Base-by-base conservation (phyloP, 306 rosid species). In the Castanea mollissima region DNA sequence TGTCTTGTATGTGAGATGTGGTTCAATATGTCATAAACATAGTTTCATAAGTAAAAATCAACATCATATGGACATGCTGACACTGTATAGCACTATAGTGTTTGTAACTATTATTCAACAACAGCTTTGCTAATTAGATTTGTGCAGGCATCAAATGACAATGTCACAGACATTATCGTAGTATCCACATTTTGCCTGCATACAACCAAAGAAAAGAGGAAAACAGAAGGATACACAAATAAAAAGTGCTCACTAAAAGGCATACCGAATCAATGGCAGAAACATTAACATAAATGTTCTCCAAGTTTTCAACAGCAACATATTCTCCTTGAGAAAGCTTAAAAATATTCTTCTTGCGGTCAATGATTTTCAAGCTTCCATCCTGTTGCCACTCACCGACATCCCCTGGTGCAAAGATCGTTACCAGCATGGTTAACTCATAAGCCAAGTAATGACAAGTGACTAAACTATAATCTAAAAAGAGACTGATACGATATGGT, bases 271-370 rank as follows among this genome's bases (percentile, higher is more conserved):
- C 99, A 62, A 93, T 84, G 55, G 77, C 86, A 69, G 98, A 87
- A 71, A 86, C 86, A 84, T 86, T 87, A 38, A 93, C 84, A 80
- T 88, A 93, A 60, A 95, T 86, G 81, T 91, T 90, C 91, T 95
- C 99, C 86, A 95, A 87, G 86, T 95, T 93, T 84, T 95, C 99
- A 49, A 93, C 99, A 6, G 99, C 99, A 74, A 95, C 99, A 86
- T 95, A 95, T 79, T 95, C 99, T 84, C 99, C 99, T 83, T 95
- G 99, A 16, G 99, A 91, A 77, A 95, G 99, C 84, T 95, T 95
- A 85, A 93, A 95, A 85, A 95, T 95, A 85, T 95, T 95, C 94
- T 95, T 95, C 91, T 93, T 95, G 58, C 97, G 88, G 78, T 95
- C 99, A 78, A 95, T 91, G 63, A 95, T 93, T 88, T 91, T 95